These are phyloP conservation scores for Eucalyptus paniculata DNA, from an alignment of 345 rosid genomes.

Conservation along the genomic window DNA sequence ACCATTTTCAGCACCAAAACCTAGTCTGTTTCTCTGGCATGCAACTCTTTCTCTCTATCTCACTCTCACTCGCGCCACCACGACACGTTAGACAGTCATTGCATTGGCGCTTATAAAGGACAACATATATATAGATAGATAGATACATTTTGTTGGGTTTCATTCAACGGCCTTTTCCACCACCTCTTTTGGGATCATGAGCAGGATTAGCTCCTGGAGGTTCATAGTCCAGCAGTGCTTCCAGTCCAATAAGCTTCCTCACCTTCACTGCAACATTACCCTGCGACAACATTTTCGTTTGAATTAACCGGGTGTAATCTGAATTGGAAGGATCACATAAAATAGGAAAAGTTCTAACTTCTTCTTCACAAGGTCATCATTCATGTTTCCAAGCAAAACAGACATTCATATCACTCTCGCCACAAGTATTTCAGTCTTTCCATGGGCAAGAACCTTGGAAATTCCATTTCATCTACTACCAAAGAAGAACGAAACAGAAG, in stretches of 20 bases:
- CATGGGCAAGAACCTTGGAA: not conserved
- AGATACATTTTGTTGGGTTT: not conserved
- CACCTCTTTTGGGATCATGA: constrained; percentile 1
- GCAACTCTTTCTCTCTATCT: not conserved
- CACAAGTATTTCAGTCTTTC: not conserved
- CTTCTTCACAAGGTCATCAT: not conserved
- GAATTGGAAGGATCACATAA: not conserved
- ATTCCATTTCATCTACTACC: not conserved
- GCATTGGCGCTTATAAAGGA: not conserved
- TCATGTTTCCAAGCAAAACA: not conserved
- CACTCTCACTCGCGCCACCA: not conserved
- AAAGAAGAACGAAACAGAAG: not conserved
- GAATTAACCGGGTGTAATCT: not conserved
- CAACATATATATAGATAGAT: not conserved
- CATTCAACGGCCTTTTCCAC: not conserved
- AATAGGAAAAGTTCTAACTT: not conserved
- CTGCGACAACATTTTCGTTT: not conserved
- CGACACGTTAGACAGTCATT: not conserved
- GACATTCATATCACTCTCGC: not conserved
- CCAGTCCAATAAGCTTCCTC: not conserved
- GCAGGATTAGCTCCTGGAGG: constrained; percentile 5
- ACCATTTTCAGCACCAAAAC: not conserved
- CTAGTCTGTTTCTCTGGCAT: not conserved
- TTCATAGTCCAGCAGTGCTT: not conserved
- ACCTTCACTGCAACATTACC: not conserved